Evolutionary conservation across 345 rosid species (phyloP).

Genomic region (Aurinia saxatilis): DNA sequence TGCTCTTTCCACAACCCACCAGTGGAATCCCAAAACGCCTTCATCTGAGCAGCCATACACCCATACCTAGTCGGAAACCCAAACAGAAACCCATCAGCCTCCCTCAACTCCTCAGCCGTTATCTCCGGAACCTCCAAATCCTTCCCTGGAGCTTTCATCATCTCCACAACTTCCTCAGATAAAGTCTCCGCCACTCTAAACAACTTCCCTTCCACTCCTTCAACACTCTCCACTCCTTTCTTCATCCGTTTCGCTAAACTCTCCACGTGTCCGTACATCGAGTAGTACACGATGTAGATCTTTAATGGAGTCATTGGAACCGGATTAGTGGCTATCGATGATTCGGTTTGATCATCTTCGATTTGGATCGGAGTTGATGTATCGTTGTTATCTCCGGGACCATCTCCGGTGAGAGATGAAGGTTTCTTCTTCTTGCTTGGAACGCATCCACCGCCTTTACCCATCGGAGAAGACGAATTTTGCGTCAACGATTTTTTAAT

Average conservation of each 20-base stretch:
- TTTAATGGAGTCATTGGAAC: conserved; percentile 25
- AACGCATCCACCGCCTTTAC: conserved; percentile 95
- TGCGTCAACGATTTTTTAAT: conserved; percentile 7
- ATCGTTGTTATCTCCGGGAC: conserved; percentile 12
- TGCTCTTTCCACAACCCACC: conserved; percentile 58
- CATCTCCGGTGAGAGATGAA: conserved; percentile 26
- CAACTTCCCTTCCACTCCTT: conserved; percentile 50
- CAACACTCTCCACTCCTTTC: conserved; percentile 51
- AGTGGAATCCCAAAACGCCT: conserved; percentile 66
- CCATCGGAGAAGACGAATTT: conserved; percentile 41
- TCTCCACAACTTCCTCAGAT: conserved; percentile 40
- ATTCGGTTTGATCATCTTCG: conserved; percentile 35
- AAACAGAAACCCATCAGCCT: conserved; percentile 57
- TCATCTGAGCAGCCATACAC: conserved; percentile 80
- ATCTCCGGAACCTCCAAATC: conserved; percentile 46
- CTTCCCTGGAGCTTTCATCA: conserved; percentile 50
- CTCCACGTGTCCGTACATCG: conserved; percentile 81
- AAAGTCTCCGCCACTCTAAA: conserved; percentile 64
- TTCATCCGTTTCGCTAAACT: conserved; percentile 60
- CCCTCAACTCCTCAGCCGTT: conserved; percentile 40
- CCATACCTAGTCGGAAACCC: conserved; percentile 86
- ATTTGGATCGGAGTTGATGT: conserved; percentile 34
- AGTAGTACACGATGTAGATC: conserved; percentile 51
- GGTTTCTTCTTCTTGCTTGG: conserved; percentile 80
- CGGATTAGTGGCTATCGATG: too few species aligned